Conservation (phyloP, 2,329 filamentous ascomycete species). For the Bretziella fagacearum region DNA sequence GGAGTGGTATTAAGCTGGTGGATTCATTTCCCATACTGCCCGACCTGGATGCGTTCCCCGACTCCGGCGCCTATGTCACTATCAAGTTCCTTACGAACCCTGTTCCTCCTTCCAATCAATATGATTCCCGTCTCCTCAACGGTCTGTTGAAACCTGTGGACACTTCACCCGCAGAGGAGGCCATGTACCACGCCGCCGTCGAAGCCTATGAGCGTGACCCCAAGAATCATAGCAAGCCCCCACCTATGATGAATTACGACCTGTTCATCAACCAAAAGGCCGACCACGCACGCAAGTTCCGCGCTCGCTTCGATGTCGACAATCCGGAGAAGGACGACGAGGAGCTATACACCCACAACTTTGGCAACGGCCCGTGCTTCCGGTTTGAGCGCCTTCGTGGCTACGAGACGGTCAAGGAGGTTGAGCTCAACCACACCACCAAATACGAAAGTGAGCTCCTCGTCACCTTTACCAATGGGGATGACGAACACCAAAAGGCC, state of each 20-base stretch:
- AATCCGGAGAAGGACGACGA: slow-evolving; percentile 38
- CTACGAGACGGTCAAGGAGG: slow-evolving; percentile 46
- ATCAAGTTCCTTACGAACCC: slow-evolving; percentile 53
- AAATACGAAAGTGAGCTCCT: slow-evolving; percentile 50
- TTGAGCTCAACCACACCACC: slow-evolving; percentile 36
- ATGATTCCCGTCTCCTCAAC: slow-evolving; percentile 44
- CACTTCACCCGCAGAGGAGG: slow-evolving; percentile 36
- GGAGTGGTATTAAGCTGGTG: slow-evolving; percentile 35
- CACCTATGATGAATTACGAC: slow-evolving; percentile 46
- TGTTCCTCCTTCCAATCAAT: slow-evolving; percentile 33
- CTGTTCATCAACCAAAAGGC: slow-evolving; percentile 41
- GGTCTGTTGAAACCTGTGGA: slow-evolving; percentile 45
- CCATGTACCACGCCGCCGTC: slow-evolving; percentile 31
- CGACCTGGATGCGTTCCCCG: slow-evolving; percentile 51
- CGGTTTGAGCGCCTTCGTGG: slow-evolving; percentile 43
- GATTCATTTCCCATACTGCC: slow-evolving; percentile 45
- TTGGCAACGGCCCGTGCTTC: slow-evolving; percentile 34
- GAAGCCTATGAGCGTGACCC: slow-evolving; percentile 42
- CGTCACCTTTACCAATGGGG: slow-evolving; percentile 38
- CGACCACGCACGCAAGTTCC: slow-evolving; percentile 36
- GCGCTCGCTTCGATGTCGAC: slow-evolving; percentile 41
- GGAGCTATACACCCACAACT: slow-evolving; percentile 36
- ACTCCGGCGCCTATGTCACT: slow-evolving; percentile 51
- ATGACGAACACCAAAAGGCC: slow-evolving; percentile 35
- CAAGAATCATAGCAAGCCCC: slow-evolving; percentile 35